Conservation (phyloP, 140 eudicot species). For the Stevia rebaudiana region DNA sequence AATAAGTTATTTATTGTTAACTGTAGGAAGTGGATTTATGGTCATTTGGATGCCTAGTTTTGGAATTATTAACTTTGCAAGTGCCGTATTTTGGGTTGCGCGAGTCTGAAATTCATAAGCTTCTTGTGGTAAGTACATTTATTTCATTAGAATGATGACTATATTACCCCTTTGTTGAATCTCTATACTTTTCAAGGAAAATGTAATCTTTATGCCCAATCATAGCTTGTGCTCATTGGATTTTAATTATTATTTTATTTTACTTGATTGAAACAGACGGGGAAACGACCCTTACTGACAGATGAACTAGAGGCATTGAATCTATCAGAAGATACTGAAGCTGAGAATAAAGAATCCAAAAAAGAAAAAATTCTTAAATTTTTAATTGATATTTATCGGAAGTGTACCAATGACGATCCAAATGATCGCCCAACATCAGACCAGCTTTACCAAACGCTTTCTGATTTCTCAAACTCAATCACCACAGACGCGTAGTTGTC, state of each 20-base stretch:
- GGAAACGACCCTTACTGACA: constrained; percentile 62
- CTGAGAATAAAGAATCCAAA: constrained; percentile 26
- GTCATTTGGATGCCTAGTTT: constrained; percentile 89
- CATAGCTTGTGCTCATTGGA: background rate
- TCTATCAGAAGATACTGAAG: constrained; percentile 31
- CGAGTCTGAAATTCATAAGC: constrained; percentile 58
- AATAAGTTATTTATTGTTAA: constrained; percentile 8
- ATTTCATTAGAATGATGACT: background rate
- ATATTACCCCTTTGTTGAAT: background rate
- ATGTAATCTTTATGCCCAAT: background rate
- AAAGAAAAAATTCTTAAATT: constrained; percentile 41
- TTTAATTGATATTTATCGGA: constrained; percentile 50
- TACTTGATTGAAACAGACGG: constrained; percentile 48
- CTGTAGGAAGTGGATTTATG: constrained; percentile 87
- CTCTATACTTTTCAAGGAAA: background rate
- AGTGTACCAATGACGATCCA: constrained; percentile 73
- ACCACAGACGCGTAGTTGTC: constrained; percentile 8
- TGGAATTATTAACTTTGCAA: constrained; percentile 75
- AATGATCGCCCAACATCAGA: constrained; percentile 71
- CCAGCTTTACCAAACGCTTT: constrained; percentile 42
- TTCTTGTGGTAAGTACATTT: constrained; percentile 45
- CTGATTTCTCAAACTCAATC: constrained; percentile 28
- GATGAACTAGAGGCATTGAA: constrained; percentile 56
- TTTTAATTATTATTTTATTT: background rate
- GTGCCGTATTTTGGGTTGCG: constrained; percentile 66